A percentile compares a stretch with the other conserved stretches of the same genome.
These are phyloP conservation scores for Ophiocytium majus DNA, from an alignment of 352 stramenopile species.

Conservation along the genomic window DNA sequence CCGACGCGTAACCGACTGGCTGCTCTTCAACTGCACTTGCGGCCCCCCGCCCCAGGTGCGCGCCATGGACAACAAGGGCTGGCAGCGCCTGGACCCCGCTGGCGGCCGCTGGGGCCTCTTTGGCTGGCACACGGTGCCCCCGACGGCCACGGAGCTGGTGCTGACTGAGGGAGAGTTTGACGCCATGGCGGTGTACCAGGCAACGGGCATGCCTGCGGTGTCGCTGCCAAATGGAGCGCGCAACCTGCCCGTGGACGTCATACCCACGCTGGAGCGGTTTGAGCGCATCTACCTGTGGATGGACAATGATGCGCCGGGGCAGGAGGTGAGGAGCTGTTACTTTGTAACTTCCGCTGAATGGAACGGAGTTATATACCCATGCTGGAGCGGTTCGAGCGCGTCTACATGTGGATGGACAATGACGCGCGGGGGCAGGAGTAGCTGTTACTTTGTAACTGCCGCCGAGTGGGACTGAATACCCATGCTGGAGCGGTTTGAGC, in stretches of 20 bases:
- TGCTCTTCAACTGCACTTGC: not conserved
- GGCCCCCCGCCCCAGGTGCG: conserved; percentile 26
- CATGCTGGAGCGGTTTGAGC: conserved; percentile 90
- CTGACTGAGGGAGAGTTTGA: conserved; percentile 96
- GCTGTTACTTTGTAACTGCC: no score
- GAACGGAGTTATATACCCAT: no score
- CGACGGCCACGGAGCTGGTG: conserved; percentile 80
- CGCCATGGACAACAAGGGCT: conserved; percentile 50
- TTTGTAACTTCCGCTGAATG: no score
- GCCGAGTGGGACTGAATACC: no score
- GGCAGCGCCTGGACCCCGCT: conserved; percentile 53
- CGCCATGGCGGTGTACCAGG: conserved; percentile 92
- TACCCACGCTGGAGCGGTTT: conserved; percentile 93
- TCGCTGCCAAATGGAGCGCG: conserved; percentile 96
- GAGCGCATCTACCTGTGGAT: conserved; percentile 98
- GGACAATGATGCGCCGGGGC: conserved; percentile 92
- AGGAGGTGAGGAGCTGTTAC: no score
- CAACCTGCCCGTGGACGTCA: conserved; percentile 85
- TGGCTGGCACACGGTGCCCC: conserved; percentile 93
- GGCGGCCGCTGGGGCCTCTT: conserved; percentile 86
- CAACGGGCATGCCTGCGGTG: conserved; percentile 79
- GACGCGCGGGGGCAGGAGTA: no score
- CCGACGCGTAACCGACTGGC: no score
- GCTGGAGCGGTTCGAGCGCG: conserved; percentile 91
- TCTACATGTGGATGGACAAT: conserved; percentile 99